Percentiles rank a stretch among this genome's conserved stretches.
These are phyloP conservation scores for Termitomyces bulborhizus DNA, from an alignment of 768 basidiomycete species.

Conservation along the genomic window DNA sequence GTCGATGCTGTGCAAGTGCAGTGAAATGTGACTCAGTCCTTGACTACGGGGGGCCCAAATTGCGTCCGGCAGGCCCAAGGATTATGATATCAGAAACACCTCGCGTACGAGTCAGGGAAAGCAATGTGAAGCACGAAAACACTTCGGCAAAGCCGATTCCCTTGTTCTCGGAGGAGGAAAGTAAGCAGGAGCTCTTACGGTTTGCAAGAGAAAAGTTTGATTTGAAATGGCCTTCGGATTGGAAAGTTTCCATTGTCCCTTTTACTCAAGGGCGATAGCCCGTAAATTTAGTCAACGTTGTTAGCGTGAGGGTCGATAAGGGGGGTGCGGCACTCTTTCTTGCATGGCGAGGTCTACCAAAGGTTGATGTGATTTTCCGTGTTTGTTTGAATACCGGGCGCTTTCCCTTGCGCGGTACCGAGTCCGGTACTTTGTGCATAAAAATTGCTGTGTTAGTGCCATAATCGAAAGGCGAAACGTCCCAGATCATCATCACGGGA, in stretches of 20 bases:
- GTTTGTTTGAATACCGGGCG: no score
- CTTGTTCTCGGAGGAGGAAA: not conserved
- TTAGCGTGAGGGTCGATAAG: not conserved
- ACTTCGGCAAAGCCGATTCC: not conserved
- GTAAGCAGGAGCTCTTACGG: not conserved
- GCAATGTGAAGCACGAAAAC: not conserved
- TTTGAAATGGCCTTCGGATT: not conserved
- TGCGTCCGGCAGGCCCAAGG: not conserved
- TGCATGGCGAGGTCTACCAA: not conserved
- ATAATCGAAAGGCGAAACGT: not conserved
- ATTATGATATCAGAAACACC: not conserved
- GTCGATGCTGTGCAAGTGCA: conserved; percentile 1
- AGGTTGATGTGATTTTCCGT: no score
- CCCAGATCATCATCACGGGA: not conserved
- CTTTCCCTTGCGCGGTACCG: not conserved
- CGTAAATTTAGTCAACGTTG: not conserved
- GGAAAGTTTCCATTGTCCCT: no score
- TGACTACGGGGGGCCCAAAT: not conserved
- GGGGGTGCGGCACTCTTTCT: no score
- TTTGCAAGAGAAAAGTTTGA: not conserved
- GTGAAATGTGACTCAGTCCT: conserved; percentile 4
- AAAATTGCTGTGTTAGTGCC: not conserved
- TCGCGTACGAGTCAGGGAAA: not conserved
- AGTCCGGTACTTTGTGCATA: not conserved
- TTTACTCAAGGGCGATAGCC: not conserved